Base-by-base conservation (phyloP, 2,329 filamentous ascomycete genomes). In the Kalaharituber pfeilii region DNA sequence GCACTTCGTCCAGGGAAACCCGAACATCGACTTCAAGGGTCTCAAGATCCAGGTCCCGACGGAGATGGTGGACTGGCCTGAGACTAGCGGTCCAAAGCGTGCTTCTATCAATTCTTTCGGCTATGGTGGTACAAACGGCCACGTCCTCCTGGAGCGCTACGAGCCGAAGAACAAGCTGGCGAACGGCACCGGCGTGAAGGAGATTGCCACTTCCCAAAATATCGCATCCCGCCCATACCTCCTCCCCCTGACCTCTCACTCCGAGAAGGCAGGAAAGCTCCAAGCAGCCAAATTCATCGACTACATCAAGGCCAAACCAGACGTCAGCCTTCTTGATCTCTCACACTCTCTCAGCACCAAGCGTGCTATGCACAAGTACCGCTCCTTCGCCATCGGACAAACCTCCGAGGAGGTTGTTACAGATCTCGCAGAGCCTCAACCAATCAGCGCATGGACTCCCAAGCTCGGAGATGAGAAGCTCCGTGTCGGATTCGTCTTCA, bases 21-120 rank as follows among this genome's bases (percentile, higher is more conserved):
- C 72, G 0, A 64, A 66, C 11, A 47, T 15, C 25, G 4, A 75
- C 50, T 75, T 76, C 49, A 54, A 70, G 3, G 62, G 62, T 2
- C 72, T 71, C 70, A 71, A 67, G 44, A 66, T 76, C 53, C 72
- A 73, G 65, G 72, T 73, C 58, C 42, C 42, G 2, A 47, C 42
- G 11, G 42, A 47, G 42, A 22, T 20, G 11, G 11, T 47, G 42
- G 15, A 15, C n/a, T 47, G 42, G 42, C 42, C 42, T 20, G 25
- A 20, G 5, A n/a, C n/a, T n/a, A 47, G 25, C 24, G 25, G 22
- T 13, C n/a, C 42, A 4, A 70, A 73, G 1, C 71, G 75, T 18
- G 72, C 71, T 39, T 75, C 72, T 56, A 69, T 79, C 58, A 78
- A 78, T 60, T 75, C 72, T 56, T 79, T 78, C 59, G 76, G 76